Conservation (phyloP, 306 rosid genomes). For the Pyrus communis region DNA sequence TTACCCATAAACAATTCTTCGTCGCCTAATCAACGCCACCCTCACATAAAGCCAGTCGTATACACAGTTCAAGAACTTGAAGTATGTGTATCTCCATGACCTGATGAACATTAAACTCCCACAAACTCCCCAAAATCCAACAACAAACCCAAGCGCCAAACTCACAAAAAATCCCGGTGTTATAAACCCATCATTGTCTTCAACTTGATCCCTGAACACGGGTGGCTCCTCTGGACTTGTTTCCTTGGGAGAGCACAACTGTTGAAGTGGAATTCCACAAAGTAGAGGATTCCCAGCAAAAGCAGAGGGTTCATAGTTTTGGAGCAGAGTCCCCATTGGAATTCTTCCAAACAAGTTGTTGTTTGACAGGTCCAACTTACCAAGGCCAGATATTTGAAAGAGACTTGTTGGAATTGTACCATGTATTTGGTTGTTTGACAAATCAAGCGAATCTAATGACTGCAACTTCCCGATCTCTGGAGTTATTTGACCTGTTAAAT, state of each 20-base stretch:
- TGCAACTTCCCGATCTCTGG: not conserved
- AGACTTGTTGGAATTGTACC: not conserved
- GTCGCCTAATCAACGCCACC: too few relatives aligned
- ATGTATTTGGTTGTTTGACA: slow-evolving; percentile 3
- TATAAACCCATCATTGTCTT: too few relatives aligned
- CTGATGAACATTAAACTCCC: too few relatives aligned
- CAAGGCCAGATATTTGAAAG: not conserved
- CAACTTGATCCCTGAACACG: too few relatives aligned
- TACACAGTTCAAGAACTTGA: too few relatives aligned
- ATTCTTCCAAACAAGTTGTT: not conserved
- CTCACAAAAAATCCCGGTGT: too few relatives aligned
- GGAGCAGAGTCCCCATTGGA: not conserved
- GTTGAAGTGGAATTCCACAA: not conserved
- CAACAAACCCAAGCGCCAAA: too few relatives aligned
- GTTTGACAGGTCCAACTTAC: not conserved
- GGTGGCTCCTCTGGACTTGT: not conserved
- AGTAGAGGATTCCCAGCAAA: not conserved
- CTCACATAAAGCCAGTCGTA: too few relatives aligned
- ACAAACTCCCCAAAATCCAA: too few relatives aligned
- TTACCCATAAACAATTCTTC: too few relatives aligned
- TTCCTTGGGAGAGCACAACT: not conserved
- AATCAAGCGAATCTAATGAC: not conserved
- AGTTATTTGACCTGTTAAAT: slow-evolving; percentile 19
- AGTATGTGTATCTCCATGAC: too few relatives aligned
- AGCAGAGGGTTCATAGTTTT: not conserved